A percentile compares a stretch with the other conserved stretches of the same genome.
Conservation (phyloP, 1,284 basidiomycete species). For the Tylopilus orsonianus region DNA sequence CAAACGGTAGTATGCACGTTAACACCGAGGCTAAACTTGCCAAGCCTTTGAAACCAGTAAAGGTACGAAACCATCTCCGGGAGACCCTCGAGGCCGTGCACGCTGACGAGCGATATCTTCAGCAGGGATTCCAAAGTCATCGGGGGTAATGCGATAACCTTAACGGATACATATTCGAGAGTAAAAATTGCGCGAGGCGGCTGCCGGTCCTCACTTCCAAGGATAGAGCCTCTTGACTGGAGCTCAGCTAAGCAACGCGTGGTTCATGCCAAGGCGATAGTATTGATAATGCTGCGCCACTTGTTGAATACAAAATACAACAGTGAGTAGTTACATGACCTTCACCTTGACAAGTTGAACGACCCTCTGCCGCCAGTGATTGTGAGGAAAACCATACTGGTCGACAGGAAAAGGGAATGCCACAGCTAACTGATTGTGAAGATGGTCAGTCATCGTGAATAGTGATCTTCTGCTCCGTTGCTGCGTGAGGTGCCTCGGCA, state of each 20-base stretch:
- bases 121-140: no score
- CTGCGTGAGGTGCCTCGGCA: constrained; percentile 26
- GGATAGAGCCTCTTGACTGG: neutral
- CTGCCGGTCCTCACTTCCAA: neutral
- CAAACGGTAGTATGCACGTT: no score
- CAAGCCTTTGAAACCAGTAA: no score
- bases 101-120: no score
- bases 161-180: neutral
- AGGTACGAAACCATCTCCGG: no score
- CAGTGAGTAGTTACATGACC: constrained; percentile 4
- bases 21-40: no score
- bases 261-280: neutral
- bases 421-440: neutral
- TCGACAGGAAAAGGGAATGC: neutral
- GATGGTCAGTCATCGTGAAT: constrained; percentile 49
- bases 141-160: no score
- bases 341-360: constrained; percentile 10
- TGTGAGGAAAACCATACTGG: neutral
- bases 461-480: constrained; percentile 42
- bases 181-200: neutral
- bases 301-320: constrained; percentile 9
- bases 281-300: constrained; percentile 4
- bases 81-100: no score
- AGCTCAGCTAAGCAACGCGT: neutral
- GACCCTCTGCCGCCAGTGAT: no score